Percentiles rank a stretch among this genome's conserved stretches.
Conservation (phyloP, 2,329 filamentous ascomycete genomes). For the Arthroderma uncinatum region DNA sequence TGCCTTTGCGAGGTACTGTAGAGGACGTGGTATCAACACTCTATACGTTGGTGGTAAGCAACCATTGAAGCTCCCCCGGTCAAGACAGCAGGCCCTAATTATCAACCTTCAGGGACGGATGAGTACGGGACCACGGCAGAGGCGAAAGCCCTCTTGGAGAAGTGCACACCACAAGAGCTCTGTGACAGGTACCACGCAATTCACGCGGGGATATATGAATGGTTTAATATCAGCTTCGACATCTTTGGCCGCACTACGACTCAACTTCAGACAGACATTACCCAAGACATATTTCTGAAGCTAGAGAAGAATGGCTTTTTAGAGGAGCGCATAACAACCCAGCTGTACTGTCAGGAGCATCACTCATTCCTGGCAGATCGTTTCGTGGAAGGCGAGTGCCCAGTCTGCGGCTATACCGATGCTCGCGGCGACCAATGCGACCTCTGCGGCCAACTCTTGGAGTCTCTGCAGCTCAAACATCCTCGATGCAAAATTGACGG, state of each 20-base stretch:
- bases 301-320: slow-evolving; percentile 83
- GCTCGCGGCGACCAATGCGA: slow-evolving; percentile 66
- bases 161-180: slow-evolving; percentile 39
- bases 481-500: slow-evolving; percentile 91
- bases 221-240: slow-evolving; percentile 46
- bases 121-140: slow-evolving; percentile 46
- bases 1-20: slow-evolving; percentile 39
- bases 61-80: neutral
- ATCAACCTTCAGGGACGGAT: slow-evolving; percentile 25
- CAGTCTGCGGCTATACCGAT: slow-evolving; percentile 50
- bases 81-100: neutral
- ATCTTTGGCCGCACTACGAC: slow-evolving; percentile 80
- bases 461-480: slow-evolving; percentile 65
- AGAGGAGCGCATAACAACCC: slow-evolving; percentile 73
- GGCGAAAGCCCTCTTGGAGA: slow-evolving; percentile 45
- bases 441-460: slow-evolving; percentile 59
- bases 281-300: slow-evolving; percentile 78
- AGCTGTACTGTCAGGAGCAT: slow-evolving; percentile 79
- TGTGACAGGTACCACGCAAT: slow-evolving; percentile 44
- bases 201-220: slow-evolving; percentile 43
- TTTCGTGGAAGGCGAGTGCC: slow-evolving; percentile 43
- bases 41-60: slow-evolving; percentile 41
- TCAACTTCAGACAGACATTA: slow-evolving; percentile 80
- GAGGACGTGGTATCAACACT: slow-evolving; percentile 41
- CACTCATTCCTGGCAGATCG: slow-evolving; percentile 36